phyloP scores from a whole-genome alignment of 75 land plant genomes.

The Adiantum capillusveneris region DNA sequence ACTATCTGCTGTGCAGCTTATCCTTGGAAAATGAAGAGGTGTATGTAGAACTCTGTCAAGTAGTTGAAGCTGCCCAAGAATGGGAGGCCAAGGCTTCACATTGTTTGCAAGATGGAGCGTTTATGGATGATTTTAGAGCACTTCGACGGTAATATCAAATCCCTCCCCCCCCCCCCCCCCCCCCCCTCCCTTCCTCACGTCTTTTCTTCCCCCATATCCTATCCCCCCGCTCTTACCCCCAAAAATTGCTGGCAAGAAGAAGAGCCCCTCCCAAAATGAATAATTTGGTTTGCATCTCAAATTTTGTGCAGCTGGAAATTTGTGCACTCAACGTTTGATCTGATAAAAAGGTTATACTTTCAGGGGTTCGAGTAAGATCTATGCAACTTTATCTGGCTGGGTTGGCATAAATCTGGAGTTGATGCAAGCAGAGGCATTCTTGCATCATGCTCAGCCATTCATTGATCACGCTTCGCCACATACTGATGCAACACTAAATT shows the following conservation, averaged over 20 bases:
- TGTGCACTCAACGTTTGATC: not conserved
- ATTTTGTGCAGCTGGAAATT: too few species aligned
- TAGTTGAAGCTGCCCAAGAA: not conserved
- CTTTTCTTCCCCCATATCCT: too few species aligned
- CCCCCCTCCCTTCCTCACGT: too few species aligned
- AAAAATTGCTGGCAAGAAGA: too few species aligned
- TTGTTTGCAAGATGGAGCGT: not conserved
- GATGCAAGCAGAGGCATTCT: conserved; percentile 6
- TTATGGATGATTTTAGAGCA: not conserved
- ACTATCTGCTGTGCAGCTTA: not conserved
- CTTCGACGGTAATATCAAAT: conserved; percentile 10
- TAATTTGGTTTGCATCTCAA: too few species aligned
- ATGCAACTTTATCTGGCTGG: conserved; percentile 2
- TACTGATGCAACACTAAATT: not conserved
- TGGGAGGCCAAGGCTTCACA: conserved; percentile 1
- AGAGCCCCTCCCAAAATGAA: too few species aligned
- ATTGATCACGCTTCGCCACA: not conserved
- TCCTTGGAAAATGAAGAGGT: conserved; percentile 3
- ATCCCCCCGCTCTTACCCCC: too few species aligned
- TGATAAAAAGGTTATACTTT: not conserved
- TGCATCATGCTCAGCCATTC: conserved; percentile 11
- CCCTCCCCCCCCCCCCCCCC: too few species aligned
- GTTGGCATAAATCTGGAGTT: conserved; percentile 5
- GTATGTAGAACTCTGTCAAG: conserved; percentile 1
- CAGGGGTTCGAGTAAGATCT: conserved; percentile 9